Evolutionary conservation across 2,329 filamentous ascomycete species (phyloP), one percentile per base, ranked within the genome.

Genomic region (Fusarium equiseti): DNA sequence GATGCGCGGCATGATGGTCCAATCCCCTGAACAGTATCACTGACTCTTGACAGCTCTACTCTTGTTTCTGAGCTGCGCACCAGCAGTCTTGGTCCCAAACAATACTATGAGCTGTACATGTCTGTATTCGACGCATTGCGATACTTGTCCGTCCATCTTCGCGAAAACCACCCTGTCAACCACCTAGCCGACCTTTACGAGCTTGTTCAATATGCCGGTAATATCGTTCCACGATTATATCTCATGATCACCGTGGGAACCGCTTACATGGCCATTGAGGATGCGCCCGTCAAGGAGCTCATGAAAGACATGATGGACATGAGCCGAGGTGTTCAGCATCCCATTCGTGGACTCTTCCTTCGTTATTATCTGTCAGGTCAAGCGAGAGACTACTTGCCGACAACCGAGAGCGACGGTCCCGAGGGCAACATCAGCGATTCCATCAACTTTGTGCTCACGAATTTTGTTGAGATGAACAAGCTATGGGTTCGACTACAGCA

Each of bases 231-330:
- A 26, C 91, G 96, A 72, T 85, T 99, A 68, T 99, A 99, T 80
- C 91, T 99, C 65, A 99, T 99, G 97, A 96, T 99, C 77, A 99
- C 97, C 0, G 97, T 99, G 42, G 96, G 96, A 63, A 99, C 96
- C 4, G 97, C 97, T 51, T 99, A 99, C 85, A 99, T 99, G 96
- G 91, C 93, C 27, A 97, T 99, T 78, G 92, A 96, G 77, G 96
- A 98, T 86, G 96, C 97, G 63, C 96, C 96, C 1, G 96, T 99
- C 74, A 99, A 99, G 83, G 96, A 99, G 85, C 94, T 99, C 69
- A 99, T 99, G 96, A 99, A 99, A 83, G 96, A 99, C 81, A 99
- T 99, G 96, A 99, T 99, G 96, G 96, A 99, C 82, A 99, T 99
- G 96, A 98, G 94, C 82, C 89, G 96, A 70, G 96, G 96, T 60